Conservation (phyloP, 331 rosid species). For the Rosa hybrid region DNA sequence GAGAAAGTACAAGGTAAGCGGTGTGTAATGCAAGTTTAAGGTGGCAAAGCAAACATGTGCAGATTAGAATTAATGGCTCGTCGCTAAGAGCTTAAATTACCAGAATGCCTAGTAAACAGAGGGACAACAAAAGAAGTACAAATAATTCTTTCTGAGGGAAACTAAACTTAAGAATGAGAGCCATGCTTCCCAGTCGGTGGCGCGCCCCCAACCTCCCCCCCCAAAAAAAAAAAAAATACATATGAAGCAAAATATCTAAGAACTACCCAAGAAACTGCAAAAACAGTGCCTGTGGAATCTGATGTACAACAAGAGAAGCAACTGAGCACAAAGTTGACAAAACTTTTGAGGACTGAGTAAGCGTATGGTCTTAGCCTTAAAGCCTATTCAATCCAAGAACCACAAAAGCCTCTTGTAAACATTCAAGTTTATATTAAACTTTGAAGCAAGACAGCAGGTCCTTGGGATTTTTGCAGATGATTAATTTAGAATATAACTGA, state of each 20-base stretch:
- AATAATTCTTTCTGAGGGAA: background rate
- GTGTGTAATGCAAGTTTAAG: background rate
- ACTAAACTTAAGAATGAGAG: background rate
- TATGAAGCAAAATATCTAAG: too few relatives aligned
- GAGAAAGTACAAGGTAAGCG: conserved; percentile 14
- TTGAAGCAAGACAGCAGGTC: background rate
- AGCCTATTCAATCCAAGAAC: background rate
- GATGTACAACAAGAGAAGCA: background rate
- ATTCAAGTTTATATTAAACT: background rate
- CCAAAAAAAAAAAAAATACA: too few relatives aligned
- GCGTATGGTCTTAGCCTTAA: background rate
- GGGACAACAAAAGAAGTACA: background rate
- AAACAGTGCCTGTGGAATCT: background rate
- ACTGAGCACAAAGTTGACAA: background rate
- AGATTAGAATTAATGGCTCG: background rate
- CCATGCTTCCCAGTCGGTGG: background rate
- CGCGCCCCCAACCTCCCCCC: background rate
- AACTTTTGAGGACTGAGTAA: background rate
- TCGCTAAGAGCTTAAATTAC: background rate
- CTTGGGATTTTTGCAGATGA: background rate
- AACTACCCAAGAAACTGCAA: background rate
- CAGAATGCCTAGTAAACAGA: background rate
- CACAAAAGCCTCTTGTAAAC: background rate
- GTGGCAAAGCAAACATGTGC: conserved; percentile 3
- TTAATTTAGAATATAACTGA: too few relatives aligned